phyloP scores from a whole-genome alignment of 1,139 yeast species.

The Diutina ranongensis region DNA sequence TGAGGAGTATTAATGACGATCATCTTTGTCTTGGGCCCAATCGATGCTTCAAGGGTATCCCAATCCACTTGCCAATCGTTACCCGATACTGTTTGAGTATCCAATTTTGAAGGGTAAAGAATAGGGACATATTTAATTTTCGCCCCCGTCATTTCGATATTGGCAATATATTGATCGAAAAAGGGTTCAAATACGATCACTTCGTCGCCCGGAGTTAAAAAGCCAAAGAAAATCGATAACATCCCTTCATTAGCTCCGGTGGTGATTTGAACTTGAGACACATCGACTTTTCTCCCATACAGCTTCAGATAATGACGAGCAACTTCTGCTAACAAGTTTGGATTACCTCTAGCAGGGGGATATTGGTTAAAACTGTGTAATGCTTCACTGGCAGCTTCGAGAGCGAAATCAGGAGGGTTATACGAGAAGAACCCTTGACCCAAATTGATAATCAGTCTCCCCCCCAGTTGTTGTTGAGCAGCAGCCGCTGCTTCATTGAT shows the following conservation, averaged over 20 bases:
- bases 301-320: conserved; percentile 60
- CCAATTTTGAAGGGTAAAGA: conserved; percentile 70
- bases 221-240: conserved; percentile 73
- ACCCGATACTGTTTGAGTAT: conserved; percentile 55
- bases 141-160: conserved; percentile 89
- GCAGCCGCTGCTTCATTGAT: conserved; percentile 92
- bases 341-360: conserved; percentile 84
- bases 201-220: conserved; percentile 81
- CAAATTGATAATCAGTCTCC: conserved; percentile 62
- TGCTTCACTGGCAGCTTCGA: conserved; percentile 71
- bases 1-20: conserved; percentile 89
- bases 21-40: conserved; percentile 68
- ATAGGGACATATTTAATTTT: conserved; percentile 76
- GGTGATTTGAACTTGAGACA: conserved; percentile 66
- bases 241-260: conserved; percentile 98
- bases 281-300: conserved; percentile 47
- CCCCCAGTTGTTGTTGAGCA: conserved; percentile 49
- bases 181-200: conserved; percentile 97
- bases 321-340: conserved; percentile 56
- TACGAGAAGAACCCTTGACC: conserved; percentile 98
- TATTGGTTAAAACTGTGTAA: conserved; percentile 72
- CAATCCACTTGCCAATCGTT: conserved; percentile 83
- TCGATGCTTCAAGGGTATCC: conserved; percentile 57
- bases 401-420: conserved; percentile 84
- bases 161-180: conserved; percentile 91